Evolutionary conservation across 78 protist species (phyloP), one percentile per base, ranked within the genome.

Genomic region (Dictyostelium purpureum): DNA sequence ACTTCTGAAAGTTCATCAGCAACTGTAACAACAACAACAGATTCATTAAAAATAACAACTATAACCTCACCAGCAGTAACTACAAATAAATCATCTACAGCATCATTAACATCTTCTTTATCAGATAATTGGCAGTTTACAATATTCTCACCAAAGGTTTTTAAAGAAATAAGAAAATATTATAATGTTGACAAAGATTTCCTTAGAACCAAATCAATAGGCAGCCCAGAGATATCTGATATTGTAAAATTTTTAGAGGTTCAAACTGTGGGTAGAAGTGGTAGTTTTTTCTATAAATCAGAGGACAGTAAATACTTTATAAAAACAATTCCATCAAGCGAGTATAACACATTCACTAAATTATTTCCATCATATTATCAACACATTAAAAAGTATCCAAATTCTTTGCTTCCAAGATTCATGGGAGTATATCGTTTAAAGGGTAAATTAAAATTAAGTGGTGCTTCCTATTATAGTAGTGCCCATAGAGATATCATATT

Each of bases 221-320:
- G 31, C 40, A n/a, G 40, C 11, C n/a, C n/a, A n/a, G n/a, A n/a
- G n/a, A n/a, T n/a, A 21, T 16, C 21, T 35, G 47, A 51, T 69
- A 40, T 69, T 31, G 49, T 69, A 9, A 66, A 85, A 14, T 85
- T 85, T 57, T 37, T 51, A 51, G 74, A 92, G 31, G 95, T 92
- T 61, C 65, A 33, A 42, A 83, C 95, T 0, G 75, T 87, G 56
- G 95, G 95, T 28, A 67, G 95, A 45, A 82, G 91, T 78, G 95
- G 95, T 42, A 79, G 91, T 28, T 92, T 92, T 70, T 92, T 92
- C 21, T 92, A 82, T 66, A 73, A 56, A 74, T 79, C 95, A 12
- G 33, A 42, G 1, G 90, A 82, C 69, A 57, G 31, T 18, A 40
- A 59, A 67, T 92, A 85, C 47, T 80, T 85, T 57, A 31, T 92